phyloP scores from a whole-genome alignment of 148 eudicot genomes.

The Chenopodium quinoa region DNA sequence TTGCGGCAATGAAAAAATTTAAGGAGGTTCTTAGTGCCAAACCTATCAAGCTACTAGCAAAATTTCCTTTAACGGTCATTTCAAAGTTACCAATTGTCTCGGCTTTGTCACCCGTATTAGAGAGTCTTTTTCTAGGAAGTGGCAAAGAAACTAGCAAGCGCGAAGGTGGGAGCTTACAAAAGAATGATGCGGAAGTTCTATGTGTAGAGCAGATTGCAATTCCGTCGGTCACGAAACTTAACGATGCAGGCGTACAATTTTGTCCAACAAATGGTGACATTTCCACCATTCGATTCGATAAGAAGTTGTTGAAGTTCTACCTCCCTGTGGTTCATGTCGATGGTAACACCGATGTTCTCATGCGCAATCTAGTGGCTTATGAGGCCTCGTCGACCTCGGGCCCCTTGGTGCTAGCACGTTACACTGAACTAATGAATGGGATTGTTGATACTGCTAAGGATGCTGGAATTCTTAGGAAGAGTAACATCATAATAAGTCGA shows the following conservation, averaged over 20 bases:
- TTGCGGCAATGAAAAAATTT: background rate
- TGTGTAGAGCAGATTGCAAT: slow-evolving; percentile 39
- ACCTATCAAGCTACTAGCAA: slow-evolving; percentile 5
- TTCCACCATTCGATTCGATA: slow-evolving; percentile 12
- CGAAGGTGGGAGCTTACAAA: background rate
- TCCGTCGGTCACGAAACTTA: slow-evolving; percentile 40
- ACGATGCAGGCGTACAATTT: slow-evolving; percentile 28
- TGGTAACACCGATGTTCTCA: slow-evolving; percentile 20
- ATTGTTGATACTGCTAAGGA: slow-evolving; percentile 39
- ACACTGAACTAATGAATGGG: slow-evolving; percentile 46
- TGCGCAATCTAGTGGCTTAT: slow-evolving; percentile 34
- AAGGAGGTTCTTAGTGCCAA: background rate
- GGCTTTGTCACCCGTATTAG: background rate
- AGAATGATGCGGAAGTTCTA: slow-evolving; percentile 3
- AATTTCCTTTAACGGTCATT: background rate
- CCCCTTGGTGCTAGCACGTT: slow-evolving; percentile 34
- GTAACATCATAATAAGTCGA: slow-evolving; percentile 26
- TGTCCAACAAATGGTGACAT: slow-evolving; percentile 16
- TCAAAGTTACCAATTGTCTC: slow-evolving; percentile 8
- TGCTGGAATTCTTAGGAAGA: slow-evolving; percentile 32
- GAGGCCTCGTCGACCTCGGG: slow-evolving; percentile 31
- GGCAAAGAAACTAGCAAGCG: background rate
- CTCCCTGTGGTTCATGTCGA: slow-evolving; percentile 26
- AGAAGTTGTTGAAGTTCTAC: slow-evolving; percentile 3
- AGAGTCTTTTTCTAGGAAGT: slow-evolving; percentile 1